Base-by-base conservation (phyloP, 192 early-diverging fungal genomes). In the Coemansia guatemalensis region DNA sequence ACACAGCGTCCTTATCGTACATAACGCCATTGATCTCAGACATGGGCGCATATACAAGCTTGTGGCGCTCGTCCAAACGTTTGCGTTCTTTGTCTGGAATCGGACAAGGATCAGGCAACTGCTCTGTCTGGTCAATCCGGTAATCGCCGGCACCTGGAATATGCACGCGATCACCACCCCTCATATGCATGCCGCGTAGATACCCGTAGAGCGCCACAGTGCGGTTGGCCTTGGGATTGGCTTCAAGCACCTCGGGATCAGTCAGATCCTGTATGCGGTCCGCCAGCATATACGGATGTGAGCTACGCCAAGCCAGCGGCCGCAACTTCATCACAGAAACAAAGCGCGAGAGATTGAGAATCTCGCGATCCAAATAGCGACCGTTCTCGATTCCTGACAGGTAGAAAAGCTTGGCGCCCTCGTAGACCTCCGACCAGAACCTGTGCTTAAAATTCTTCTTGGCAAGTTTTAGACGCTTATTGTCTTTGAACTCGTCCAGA, bases 351-450 rank as follows among this genome's bases (percentile, higher is more conserved):
- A 99, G 67, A 74, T 99, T 99, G 69, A 94, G 75, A 59, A 98
- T 86, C 69, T 99, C 97, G 67, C 88, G 89, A 67, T 96, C 94
- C 25, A 91, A 85, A 71, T 99, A 99, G 35, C 88, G 86, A 32
- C 93, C 94, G 67, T 97, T 94, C 76, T 97, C 92, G 22, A 98
- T 82, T 24, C 97, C 95, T 4, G 93, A 93, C n/a, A 99, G 82
- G 66, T 98, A 98, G 64, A 99, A 99, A 17, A 99, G 82, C 80
- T 99, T 99, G 56, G 97, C 97, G 21, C 97, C 97, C 64, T 99
- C 91, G 74, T 99, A 97, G 58, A 98, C 97, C 71, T 99, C 97
- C n/a, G 97, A 97, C 97, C 97, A 99, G 84, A 99, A 99, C 68
- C 97, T 90, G 47, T 96, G 94, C 87, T 99, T 99, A 58, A 99